phyloP scores from a whole-genome alignment of 2,329 filamentous ascomycete genomes.

The Penicillium sp. region DNA sequence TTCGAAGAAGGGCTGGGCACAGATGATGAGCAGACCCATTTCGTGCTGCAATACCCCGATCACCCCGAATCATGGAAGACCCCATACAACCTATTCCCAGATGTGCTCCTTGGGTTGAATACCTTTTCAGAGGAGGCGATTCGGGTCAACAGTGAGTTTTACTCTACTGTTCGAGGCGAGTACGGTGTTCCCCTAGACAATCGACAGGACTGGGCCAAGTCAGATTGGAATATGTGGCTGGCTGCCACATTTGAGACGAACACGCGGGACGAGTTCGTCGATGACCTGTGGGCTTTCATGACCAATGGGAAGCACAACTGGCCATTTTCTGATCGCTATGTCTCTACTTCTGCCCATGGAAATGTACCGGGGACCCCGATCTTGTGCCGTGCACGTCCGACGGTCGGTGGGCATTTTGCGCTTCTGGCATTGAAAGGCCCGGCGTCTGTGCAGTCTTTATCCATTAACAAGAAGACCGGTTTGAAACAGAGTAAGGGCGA shows the following conservation, averaged over 20 bases:
- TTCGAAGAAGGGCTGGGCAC: conserved; percentile 41
- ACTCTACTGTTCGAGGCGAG: conserved; percentile 38
- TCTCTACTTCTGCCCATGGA: conserved; percentile 37
- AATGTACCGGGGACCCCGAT: conserved; percentile 37
- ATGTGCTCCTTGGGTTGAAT: conserved; percentile 43
- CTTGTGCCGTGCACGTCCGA: conserved; percentile 45
- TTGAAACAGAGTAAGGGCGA: not conserved
- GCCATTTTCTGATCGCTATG: conserved; percentile 51
- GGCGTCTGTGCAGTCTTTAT: conserved; percentile 25
- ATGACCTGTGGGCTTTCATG: conserved; percentile 48
- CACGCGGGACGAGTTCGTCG: conserved; percentile 40
- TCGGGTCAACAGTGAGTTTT: conserved; percentile 43
- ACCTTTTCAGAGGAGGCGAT: conserved; percentile 43
- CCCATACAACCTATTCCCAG: conserved; percentile 49
- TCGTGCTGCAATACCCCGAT: conserved; percentile 45
- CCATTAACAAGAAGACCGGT: not conserved
- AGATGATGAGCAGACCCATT: conserved; percentile 43
- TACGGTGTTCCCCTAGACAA: conserved; percentile 48
- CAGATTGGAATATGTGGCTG: conserved; percentile 52
- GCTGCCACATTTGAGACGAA: conserved; percentile 38
- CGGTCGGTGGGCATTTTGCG: conserved; percentile 50
- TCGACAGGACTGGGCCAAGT: conserved; percentile 47
- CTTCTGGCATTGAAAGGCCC: conserved; percentile 44
- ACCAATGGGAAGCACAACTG: conserved; percentile 49
- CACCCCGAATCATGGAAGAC: conserved; percentile 39